Conservation (phyloP, 2,329 filamentous ascomycete genomes). For the Fusarium continuum region DNA sequence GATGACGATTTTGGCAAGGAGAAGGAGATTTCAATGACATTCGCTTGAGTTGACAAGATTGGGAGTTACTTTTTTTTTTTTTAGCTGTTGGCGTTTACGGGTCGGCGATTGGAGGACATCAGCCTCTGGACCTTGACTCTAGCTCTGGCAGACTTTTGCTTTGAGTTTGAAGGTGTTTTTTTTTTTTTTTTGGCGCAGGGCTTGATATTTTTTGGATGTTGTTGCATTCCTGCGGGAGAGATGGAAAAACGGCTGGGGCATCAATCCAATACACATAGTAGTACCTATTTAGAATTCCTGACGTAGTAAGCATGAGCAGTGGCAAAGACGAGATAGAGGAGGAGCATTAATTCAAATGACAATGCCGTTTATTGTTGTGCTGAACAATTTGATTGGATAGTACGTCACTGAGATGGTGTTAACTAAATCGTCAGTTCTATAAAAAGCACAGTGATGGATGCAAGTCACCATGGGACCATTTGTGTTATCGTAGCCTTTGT, state of each 20-base stretch:
- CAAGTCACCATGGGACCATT: slow-evolving; percentile 8
- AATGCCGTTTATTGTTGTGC: slow-evolving; percentile 1
- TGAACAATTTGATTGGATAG: background rate
- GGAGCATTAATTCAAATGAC: slow-evolving; percentile 1
- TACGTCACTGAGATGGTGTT: background rate
- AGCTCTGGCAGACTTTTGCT: background rate
- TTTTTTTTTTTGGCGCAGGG: slow-evolving; percentile 6
- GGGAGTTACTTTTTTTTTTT: slow-evolving; percentile 10
- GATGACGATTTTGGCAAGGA: slow-evolving; percentile 77
- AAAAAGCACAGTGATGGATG: slow-evolving; percentile 23
- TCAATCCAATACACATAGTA: slow-evolving; percentile 22
- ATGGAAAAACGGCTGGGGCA: slow-evolving; percentile 19
- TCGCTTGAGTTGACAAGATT: slow-evolving; percentile 62
- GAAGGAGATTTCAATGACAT: slow-evolving; percentile 82
- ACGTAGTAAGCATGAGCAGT: slow-evolving; percentile 18
- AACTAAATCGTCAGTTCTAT: slow-evolving; percentile 18
- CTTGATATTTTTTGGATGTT: slow-evolving; percentile 25
- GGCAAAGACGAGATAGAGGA: slow-evolving; percentile 10
- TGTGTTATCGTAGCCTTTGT: background rate
- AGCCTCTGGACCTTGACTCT: background rate
- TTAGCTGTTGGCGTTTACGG: slow-evolving; percentile 25
- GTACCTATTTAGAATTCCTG: slow-evolving; percentile 17
- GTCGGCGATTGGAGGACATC: background rate
- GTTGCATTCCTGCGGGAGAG: slow-evolving; percentile 26
- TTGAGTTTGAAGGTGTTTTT: slow-evolving; percentile 12